A percentile compares a stretch with the other conserved stretches of the same genome.
phyloP scores from a whole-genome alignment of 805 yeast genomes.

The Yamadazyma paraphyllophila region DNA sequence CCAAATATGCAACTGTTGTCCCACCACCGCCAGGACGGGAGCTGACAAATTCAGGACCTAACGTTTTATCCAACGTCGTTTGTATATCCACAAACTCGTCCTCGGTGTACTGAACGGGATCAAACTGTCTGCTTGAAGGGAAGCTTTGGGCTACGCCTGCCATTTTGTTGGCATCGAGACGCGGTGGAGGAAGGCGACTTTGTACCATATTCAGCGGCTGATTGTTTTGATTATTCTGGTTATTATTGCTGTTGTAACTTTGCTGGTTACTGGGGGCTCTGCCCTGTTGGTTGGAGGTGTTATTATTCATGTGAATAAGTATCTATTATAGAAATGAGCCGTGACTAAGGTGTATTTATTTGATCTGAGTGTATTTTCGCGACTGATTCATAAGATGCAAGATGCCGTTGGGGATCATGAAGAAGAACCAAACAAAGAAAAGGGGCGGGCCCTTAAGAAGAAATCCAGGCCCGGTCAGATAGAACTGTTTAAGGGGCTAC shows the following conservation, averaged over 20 bases:
- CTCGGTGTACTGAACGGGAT: conserved; percentile 24
- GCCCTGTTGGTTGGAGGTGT: neutral
- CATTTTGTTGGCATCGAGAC: conserved; percentile 5
- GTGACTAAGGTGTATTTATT: neutral
- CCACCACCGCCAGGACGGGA: conserved; percentile 76
- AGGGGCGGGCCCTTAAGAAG: neutral
- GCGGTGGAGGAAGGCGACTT: conserved; percentile 4
- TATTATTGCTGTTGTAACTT: neutral
- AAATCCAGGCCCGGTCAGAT: too few species aligned
- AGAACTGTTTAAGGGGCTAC: too few species aligned
- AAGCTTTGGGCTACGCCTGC: conserved; percentile 10
- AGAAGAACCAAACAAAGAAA: neutral
- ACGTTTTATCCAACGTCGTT: conserved; percentile 30
- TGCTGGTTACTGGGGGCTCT: neutral
- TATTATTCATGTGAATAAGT: neutral
- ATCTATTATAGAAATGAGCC: neutral
- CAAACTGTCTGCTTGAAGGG: conserved; percentile 12
- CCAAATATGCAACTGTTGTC: conserved; percentile 65
- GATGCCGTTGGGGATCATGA: too few species aligned
- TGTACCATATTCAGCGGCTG: conserved; percentile 1
- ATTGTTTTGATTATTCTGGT: neutral
- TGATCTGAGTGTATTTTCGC: neutral
- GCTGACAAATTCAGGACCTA: conserved; percentile 79
- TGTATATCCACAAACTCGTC: conserved; percentile 38
- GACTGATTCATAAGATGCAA: neutral